Evolutionary conservation across 345 rosid species (phyloP).

Genomic region (Cardamine resedifolia): DNA sequence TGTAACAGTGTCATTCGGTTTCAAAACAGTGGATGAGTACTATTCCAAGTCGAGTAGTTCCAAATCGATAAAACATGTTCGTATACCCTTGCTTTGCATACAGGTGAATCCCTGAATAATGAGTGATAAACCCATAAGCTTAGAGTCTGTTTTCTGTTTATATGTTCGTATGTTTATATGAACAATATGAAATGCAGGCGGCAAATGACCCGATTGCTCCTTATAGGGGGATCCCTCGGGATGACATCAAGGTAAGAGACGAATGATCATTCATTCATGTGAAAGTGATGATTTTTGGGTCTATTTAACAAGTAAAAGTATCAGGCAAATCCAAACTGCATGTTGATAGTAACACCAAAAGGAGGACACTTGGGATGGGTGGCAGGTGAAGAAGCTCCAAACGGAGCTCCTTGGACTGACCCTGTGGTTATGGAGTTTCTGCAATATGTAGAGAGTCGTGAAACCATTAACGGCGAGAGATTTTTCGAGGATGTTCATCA

Average conservation of each 20-base stretch:
- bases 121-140: neutral
- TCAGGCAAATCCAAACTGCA: slow-evolving; percentile 77
- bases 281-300: neutral
- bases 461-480: slow-evolving; percentile 19
- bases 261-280: neutral
- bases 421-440: slow-evolving; percentile 78
- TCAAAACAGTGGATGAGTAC: slow-evolving; percentile 88
- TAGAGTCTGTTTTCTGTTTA: neutral
- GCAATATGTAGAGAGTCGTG: slow-evolving; percentile 53
- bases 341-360: slow-evolving; percentile 81
- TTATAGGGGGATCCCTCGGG: slow-evolving; percentile 74
- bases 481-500: slow-evolving; percentile 25
- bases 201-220: slow-evolving; percentile 95
- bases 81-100: slow-evolving; percentile 78
- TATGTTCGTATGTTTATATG: neutral
- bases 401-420: slow-evolving; percentile 91
- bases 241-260: slow-evolving; percentile 67
- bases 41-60: slow-evolving; percentile 85
- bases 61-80: slow-evolving; percentile 59
- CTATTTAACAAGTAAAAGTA: slow-evolving; percentile 16
- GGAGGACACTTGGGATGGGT: slow-evolving; percentile 96
- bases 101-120: slow-evolving; percentile 50
- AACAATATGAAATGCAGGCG: slow-evolving; percentile 60
- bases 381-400: slow-evolving; percentile 71
- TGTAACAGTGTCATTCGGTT: slow-evolving; percentile 84